Base-by-base conservation (phyloP, 2,329 filamentous ascomycete genomes). In the Phialemonium atrogriseum region DNA sequence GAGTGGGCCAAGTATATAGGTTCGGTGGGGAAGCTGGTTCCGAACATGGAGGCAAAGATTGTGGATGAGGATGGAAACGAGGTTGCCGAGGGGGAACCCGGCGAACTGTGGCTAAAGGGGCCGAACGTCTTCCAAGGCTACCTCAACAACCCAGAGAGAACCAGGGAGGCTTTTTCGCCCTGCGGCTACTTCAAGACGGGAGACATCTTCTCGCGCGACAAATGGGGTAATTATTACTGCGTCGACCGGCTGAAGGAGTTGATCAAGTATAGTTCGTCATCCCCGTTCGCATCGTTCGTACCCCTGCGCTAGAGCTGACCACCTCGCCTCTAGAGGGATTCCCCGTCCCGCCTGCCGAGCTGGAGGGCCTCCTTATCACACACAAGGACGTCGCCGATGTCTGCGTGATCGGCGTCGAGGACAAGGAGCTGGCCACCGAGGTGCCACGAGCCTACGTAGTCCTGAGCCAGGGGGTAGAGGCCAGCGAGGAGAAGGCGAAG, bases 131-230 rank as follows among this genome's bases (percentile, higher is more conserved):
- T 88, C 59, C 66, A 73, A 44, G 86, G 84, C 2, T 94, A 89
- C 50, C 68, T 80, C 44, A 84, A 86, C 47, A 82, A 83, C 35
- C 70, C 76, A 0, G 72, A 80, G 39, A 74, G 79, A 3, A 86
- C 84, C 3, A 64, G 62, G 3, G 77, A 84, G 27, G 77, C 81
- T 0, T 76, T 91, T 39, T 83, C 81, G 3, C 44, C 62, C 0
- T 85, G 93, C 42, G 85, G 85, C 1, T 95, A 78, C 64, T 94
- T 94, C 68, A 88, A 80, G 56, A 94, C 88, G 0, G 88, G 88
- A 2, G 88, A 95, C 48, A 77, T 94, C 16, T 84, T 85, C 4
- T 78, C 84, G 42, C 74, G 84, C 47, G 84, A 94, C 49, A 62
- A 70, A 27, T 68, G 83, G 30, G 83, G 83, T 18, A 84, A 93